Base-by-base conservation (phyloP, 208 protist species). In the Acanthamoeba castellanii region DNA sequence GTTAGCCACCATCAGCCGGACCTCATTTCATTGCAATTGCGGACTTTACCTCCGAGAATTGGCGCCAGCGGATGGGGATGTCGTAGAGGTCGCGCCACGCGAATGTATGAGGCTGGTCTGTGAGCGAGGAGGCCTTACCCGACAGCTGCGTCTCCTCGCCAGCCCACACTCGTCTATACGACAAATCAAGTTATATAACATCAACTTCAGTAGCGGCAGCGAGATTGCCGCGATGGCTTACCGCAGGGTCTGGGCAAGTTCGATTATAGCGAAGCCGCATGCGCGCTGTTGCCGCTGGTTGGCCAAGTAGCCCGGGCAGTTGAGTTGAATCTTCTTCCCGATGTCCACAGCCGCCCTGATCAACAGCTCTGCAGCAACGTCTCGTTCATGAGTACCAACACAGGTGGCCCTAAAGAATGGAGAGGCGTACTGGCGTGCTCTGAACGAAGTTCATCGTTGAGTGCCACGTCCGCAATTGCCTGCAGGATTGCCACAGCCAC, bases 71-170 rank as follows among this genome's bases (percentile, higher is more conserved):
- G 16, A 97, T 92, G 3, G 87, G 68, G 8, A 97, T 97, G 89
- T 97, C 91, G 93, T 95, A 97, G 18, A 97, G 70, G 66, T 97
- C 97, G 42, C 97, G 91, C 96, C 97, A 97, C 30, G 68, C 37
- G 27, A 97, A 96, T 34, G 34, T 1, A 57, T 96, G 90, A 2
- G 66, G n/a, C 66, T 82, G 72, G 25, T 32, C 25, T 16, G 70
- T 85, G 25, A 82, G 68, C 30, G 72, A 94, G n/a, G 47, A 70
- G 20, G 90, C 18, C 47, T 94, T 94, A 42, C 72, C 70, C 32
- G 90, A 94, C 9, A 85, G 9, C 52, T 59, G n/a, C 34, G 25
- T 25, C 30, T 59, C 32, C 34, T 94, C 90, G 20, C 52, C 90
- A 16, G 47, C 32, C 90, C 90, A 94, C 16, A 85, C 66, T 18